phyloP scores from a whole-genome alignment of 805 yeast species.

The Cyberlindnera bimundalis region DNA sequence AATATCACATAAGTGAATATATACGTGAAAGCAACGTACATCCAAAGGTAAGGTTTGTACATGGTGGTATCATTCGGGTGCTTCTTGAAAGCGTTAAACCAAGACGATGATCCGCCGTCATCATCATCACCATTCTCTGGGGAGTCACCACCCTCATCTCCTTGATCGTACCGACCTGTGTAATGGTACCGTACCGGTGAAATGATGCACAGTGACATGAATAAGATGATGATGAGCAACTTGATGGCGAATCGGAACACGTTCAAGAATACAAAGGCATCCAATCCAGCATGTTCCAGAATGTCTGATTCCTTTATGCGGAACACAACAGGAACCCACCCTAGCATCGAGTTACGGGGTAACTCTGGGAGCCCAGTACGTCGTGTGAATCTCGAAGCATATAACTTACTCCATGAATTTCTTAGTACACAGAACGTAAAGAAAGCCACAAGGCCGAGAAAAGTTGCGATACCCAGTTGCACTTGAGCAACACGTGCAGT shows the following conservation, averaged over 20 bases:
- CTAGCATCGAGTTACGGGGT: constrained; percentile 57
- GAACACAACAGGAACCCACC: constrained; percentile 75
- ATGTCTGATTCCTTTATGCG: constrained; percentile 69
- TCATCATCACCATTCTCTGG: constrained; percentile 3
- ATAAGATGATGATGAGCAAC: constrained; percentile 56
- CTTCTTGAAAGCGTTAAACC: constrained; percentile 32
- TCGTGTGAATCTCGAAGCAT: constrained; percentile 64
- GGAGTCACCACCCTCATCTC: constrained; percentile 28
- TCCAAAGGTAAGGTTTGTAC: constrained; percentile 67
- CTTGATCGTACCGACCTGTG: constrained; percentile 75
- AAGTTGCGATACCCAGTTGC: constrained; percentile 67
- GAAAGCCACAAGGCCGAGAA: constrained; percentile 68
- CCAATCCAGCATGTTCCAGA: constrained; percentile 87
- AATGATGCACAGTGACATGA: constrained; percentile 70
- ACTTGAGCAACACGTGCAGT: constrained; percentile 61
- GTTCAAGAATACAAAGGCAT: constrained; percentile 87
- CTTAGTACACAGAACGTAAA: constrained; percentile 67
- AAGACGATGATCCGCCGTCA: constrained; percentile 14
- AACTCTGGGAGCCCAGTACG: constrained; percentile 55
- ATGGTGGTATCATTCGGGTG: constrained; percentile 32
- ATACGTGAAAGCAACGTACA: constrained; percentile 84
- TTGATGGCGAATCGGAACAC: constrained; percentile 87
- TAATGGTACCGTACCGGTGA: constrained; percentile 82
- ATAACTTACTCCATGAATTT: constrained; percentile 72
- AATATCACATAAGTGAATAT: constrained; percentile 71